A percentile compares a stretch with the other conserved stretches of the same genome.
These are phyloP conservation scores for Erodium maritimum DNA, from an alignment of 345 rosid species.

Conservation along the genomic window DNA sequence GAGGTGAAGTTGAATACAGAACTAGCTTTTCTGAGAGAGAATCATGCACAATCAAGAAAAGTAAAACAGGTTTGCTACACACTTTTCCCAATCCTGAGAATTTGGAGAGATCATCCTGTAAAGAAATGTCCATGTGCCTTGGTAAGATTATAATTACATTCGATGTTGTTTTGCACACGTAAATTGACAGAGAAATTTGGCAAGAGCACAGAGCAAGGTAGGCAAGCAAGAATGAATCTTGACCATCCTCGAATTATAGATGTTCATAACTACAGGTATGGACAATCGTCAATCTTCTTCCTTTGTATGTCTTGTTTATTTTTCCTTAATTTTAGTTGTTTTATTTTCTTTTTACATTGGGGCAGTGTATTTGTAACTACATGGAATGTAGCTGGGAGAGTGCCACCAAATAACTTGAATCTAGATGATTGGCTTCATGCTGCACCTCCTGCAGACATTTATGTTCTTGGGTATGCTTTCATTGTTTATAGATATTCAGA, in stretches of 20 bases:
- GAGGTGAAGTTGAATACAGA: constrained; percentile 53
- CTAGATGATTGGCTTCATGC: constrained; percentile 94
- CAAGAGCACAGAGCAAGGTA: constrained; percentile 54
- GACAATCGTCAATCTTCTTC: background rate
- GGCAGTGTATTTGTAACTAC: constrained; percentile 83
- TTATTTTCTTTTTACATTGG: constrained; percentile 11
- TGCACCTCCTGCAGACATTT: constrained; percentile 90
- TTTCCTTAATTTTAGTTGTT: background rate
- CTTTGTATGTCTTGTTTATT: background rate
- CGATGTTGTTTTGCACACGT: constrained; percentile 1
- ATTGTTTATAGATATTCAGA: constrained; percentile 1
- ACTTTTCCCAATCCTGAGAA: background rate
- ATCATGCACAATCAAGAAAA: constrained; percentile 67
- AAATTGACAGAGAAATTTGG: constrained; percentile 55
- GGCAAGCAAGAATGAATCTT: constrained; percentile 76
- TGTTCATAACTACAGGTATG: constrained; percentile 89
- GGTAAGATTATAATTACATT: background rate
- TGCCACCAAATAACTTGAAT: constrained; percentile 73
- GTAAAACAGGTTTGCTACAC: constrained; percentile 61
- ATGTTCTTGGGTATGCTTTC: constrained; percentile 72
- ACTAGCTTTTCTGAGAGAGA: constrained; percentile 75
- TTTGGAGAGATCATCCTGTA: background rate
- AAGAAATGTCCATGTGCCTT: background rate
- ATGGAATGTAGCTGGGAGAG: constrained; percentile 97
- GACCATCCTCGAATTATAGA: constrained; percentile 90